A percentile compares a stretch with the other conserved stretches of the same genome.
These are phyloP conservation scores for Anisodus acutangulus DNA, from an alignment of 257 asterid species.

Conservation along the genomic window DNA sequence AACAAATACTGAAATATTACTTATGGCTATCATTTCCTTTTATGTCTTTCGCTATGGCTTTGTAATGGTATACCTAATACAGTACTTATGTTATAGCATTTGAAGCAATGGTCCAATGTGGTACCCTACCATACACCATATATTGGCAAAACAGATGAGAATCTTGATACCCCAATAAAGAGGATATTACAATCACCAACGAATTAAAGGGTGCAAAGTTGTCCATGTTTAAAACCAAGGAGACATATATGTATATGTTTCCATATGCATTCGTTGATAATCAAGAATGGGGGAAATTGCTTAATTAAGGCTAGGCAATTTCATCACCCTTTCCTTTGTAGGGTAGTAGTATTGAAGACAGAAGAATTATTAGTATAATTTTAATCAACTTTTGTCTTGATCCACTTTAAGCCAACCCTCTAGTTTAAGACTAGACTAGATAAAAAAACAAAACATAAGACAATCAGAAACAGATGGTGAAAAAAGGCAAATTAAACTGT, in stretches of 20 bases:
- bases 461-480: not conserved
- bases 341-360: not conserved
- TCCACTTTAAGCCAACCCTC: not conserved
- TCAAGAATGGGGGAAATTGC: not conserved
- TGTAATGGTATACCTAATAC: not conserved
- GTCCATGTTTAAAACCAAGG: not conserved
- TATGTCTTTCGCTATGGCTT: not conserved
- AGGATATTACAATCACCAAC: conserved; percentile 22
- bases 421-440: not conserved
- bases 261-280: not conserved
- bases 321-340: not conserved
- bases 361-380: not conserved
- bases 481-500: not conserved
- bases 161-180: conserved; percentile 24
- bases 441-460: not conserved
- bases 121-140: conserved; percentile 25
- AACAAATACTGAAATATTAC: too few relatives aligned
- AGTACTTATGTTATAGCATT: not conserved
- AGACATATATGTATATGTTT: not conserved
- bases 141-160: conserved; percentile 23
- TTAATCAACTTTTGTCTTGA: not conserved
- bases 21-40: not conserved
- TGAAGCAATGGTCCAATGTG: not conserved
- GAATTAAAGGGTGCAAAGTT: not conserved
- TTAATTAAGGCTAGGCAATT: not conserved